Base-by-base conservation (phyloP, 1,284 basidiomycete genomes). In the Stygiomarasmius scandens region DNA sequence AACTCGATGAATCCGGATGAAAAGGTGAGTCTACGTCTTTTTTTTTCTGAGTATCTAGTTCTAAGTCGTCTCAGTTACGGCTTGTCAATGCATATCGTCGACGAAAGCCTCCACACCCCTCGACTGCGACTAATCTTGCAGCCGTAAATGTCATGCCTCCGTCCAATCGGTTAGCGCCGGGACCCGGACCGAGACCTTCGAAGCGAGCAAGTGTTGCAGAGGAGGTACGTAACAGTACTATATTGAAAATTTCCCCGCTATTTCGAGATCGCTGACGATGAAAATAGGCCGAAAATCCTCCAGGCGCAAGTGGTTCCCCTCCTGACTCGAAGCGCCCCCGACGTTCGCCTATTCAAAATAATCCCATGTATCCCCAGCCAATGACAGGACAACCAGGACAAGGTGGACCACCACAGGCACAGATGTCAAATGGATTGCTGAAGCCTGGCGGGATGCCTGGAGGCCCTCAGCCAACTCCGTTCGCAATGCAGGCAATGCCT, bases 191-290 rank as follows among this genome's bases (percentile, higher is more conserved):
- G 63, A 54, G 74, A 72, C 48, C 77, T 78, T 44, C 23, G 1
- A 90, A 90, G 67, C 80, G 88, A 49, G 86, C 74, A 62, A 89
- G 87, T 63, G 85, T 84, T 12, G 87, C 87, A 49, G 87, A 88
- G 67, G 88, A 89, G 67, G 65, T 66, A 50, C 51, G 41, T 48
- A 44, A 23, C 47, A n/a, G 19, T 36, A 19, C 38, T 27, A 61
- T 41, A n/a, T n/a, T n/a, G n/a, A n/a, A n/a, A n/a, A n/a, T n/a
- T 50, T 54, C 16, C 36, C 56, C 52, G 22, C n/a, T 34, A 34
- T 9, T 23, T n/a, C 20, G n/a, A 22, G 23, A 36, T 27, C 10
- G n/a, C 24, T 41, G 51, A 38, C 51, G 4, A 8, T 19, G 14
- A 14, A 24, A 32, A 5, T n/a, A 61, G 57, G 49, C 49, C 16